Conservation (phyloP, 2,329 filamentous ascomycete genomes). For the Phaeosphaeria sp. region DNA sequence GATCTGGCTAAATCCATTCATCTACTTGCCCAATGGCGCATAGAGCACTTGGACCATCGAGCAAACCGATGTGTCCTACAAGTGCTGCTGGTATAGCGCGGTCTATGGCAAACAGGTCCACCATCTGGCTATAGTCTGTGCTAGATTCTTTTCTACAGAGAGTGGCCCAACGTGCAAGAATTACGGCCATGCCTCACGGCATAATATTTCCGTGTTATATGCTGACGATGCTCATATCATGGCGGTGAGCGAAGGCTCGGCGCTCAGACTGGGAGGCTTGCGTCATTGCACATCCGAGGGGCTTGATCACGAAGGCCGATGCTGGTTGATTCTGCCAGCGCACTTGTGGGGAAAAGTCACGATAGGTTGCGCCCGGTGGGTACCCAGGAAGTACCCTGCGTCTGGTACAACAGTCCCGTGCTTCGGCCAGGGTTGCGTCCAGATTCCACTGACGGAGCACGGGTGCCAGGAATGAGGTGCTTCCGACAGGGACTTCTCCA, state of each 20-base stretch:
- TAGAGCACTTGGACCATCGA: no score
- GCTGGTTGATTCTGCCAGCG: conserved; percentile 20
- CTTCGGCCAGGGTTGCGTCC: conserved; percentile 1
- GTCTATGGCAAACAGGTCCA: neutral
- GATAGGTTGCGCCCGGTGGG: conserved; percentile 12
- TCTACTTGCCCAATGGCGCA: no score
- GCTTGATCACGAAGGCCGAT: conserved; percentile 3
- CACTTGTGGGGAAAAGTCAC: conserved; percentile 15
- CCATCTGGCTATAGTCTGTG: no score
- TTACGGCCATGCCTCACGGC: neutral
- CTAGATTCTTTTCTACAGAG: neutral
- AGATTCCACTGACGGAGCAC: neutral
- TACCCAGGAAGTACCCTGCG: conserved; percentile 6
- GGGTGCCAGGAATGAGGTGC: neutral
- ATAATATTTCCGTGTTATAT: neutral
- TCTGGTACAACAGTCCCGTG: conserved; percentile 3
- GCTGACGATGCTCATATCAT: conserved; percentile 9
- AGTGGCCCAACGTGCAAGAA: neutral
- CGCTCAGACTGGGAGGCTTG: conserved; percentile 11
- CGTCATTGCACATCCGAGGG: conserved; percentile 22
- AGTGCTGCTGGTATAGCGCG: no score
- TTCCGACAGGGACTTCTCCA: neutral
- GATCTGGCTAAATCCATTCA: neutral
- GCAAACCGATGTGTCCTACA: no score
- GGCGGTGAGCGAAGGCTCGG: conserved; percentile 17